Evolutionary conservation across 164 flowering plant species (phyloP).

Genomic region (Nymphaea thermarum): DNA sequence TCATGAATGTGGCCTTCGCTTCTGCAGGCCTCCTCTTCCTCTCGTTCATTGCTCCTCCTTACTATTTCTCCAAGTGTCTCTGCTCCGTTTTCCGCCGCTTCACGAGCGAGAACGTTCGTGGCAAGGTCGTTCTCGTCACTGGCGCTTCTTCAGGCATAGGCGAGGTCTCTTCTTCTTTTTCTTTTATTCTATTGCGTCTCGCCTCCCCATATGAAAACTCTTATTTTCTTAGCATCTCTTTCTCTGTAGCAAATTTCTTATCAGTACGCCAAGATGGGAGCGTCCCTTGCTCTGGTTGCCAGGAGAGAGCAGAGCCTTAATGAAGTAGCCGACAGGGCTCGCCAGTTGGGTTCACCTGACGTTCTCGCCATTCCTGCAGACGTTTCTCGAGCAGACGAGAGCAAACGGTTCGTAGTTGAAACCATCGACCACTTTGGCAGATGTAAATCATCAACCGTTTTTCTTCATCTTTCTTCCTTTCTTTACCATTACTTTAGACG

Average conservation of each 20-base stretch:
- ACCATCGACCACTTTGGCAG: conserved; percentile 36
- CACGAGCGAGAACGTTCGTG: conserved; percentile 2
- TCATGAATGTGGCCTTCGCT: background rate
- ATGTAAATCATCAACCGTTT: conserved; percentile 19
- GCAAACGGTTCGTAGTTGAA: conserved; percentile 26
- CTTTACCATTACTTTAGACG: background rate
- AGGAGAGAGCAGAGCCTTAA: conserved; percentile 37
- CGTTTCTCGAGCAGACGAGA: conserved; percentile 36
- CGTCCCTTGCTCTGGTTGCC: conserved; percentile 38
- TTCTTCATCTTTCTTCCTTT: too few relatives aligned
- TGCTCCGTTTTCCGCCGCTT: conserved; percentile 1
- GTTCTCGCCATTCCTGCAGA: conserved; percentile 33
- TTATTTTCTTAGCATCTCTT: background rate
- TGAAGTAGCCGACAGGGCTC: conserved; percentile 30
- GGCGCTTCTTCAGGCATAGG: conserved; percentile 15
- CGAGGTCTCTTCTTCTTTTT: conserved; percentile 4
- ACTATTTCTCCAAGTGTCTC: conserved; percentile 1
- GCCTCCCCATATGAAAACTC: background rate
- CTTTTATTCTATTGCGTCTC: background rate
- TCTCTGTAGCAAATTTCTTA: conserved; percentile 37
- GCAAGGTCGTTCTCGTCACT: conserved; percentile 10
- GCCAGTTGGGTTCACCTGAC: conserved; percentile 36
- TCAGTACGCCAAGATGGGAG: conserved; percentile 51
- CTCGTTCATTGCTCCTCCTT: conserved; percentile 3
- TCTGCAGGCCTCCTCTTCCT: conserved; percentile 3